Conservation (phyloP, 192 early-diverging fungal genomes). For the Coemansia guatemalensis region DNA sequence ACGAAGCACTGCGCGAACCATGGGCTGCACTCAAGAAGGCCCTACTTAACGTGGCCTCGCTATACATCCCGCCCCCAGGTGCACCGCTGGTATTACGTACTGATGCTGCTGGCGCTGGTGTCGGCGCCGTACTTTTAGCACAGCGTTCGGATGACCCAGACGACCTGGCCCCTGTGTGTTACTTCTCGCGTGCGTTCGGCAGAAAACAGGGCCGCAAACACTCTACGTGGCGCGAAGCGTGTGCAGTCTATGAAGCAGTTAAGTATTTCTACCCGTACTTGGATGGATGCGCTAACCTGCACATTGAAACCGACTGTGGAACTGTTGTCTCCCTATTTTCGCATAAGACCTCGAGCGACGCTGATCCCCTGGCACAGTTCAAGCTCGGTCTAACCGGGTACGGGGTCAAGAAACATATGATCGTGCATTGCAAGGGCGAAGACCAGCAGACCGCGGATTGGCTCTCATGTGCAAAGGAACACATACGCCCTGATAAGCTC, state of each 20-base stretch:
- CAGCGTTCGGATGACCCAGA: conserved; percentile 7
- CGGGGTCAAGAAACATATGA: conserved; percentile 17
- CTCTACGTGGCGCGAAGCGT: conserved; percentile 22
- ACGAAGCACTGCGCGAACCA: neutral
- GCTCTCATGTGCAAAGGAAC: conserved; percentile 13
- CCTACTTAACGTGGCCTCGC: conserved; percentile 3
- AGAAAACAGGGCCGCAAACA: no score
- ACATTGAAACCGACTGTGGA: no score
- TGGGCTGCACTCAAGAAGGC: conserved; percentile 13
- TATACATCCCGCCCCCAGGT: conserved; percentile 25
- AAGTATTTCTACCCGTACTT: conserved; percentile 29
- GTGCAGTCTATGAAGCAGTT: conserved; percentile 12
- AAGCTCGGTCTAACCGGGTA: conserved; percentile 2
- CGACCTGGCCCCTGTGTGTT: conserved; percentile 18
- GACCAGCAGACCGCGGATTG: conserved; percentile 12
- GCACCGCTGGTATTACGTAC: conserved; percentile 22
- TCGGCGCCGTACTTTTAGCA: conserved; percentile 26
- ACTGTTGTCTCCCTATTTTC: conserved; percentile 9
- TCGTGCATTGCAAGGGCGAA: conserved; percentile 6
- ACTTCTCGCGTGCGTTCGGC: conserved; percentile 21
- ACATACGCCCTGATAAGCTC: neutral
- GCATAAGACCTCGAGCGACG: conserved; percentile 8
- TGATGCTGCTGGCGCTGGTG: conserved; percentile 20
- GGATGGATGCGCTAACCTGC: conserved; percentile 26
- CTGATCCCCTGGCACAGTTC: conserved; percentile 6